Base-by-base conservation (phyloP, 139 green algal species). In the Marvania coccoides region DNA sequence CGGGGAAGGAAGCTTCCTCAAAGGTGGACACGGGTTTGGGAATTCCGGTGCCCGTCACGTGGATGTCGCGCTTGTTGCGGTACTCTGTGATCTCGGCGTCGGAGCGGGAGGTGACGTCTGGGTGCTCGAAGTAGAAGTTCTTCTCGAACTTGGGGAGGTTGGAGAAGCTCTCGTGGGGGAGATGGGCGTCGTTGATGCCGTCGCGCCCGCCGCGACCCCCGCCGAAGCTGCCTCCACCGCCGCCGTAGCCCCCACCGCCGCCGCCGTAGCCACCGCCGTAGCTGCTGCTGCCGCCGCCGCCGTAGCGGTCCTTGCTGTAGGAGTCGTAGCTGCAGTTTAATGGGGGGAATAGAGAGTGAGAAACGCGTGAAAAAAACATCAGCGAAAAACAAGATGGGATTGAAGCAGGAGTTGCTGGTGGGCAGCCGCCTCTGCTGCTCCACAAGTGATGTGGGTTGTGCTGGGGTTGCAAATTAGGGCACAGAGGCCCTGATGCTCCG, bases 71-170 rank as follows among this genome's bases (percentile, higher is more conserved):
- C 51, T 56, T 30, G 10, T 68, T 28, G 10, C 91, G 74, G 73
- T 94, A 97, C 12, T 39, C 51, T n/a, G 75, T 81, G 0, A 96
- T 65, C 36, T 96, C 82, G 0, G 65, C 77, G 0, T 86, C 66
- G 31, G 65, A 79, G 9, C 92, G 73, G 0, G 72, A 75, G 2
- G 75, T 86, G 10, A 97, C 91, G 19, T 70, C 75, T 1, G 84
- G 84, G 67, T 96, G 90, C 78, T 97, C 90, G 38, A 87, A 61
- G 58, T 95, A 95, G 37, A 95, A 95, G 72, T 94, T 95, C 76
- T 96, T 96, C 71, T 96, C 88, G 63, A 96, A 96, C 33, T 67
- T 66, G 13, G 85, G 73, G 19, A 95, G 65, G 67, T 91, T 89
- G 55, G 56, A 72, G 73, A 96, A 96, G 73, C 93, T 75, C n/a